These are phyloP conservation scores for Marasmius tenuissimus DNA, from an alignment of 1,284 basidiomycete genomes.

Conservation along the genomic window DNA sequence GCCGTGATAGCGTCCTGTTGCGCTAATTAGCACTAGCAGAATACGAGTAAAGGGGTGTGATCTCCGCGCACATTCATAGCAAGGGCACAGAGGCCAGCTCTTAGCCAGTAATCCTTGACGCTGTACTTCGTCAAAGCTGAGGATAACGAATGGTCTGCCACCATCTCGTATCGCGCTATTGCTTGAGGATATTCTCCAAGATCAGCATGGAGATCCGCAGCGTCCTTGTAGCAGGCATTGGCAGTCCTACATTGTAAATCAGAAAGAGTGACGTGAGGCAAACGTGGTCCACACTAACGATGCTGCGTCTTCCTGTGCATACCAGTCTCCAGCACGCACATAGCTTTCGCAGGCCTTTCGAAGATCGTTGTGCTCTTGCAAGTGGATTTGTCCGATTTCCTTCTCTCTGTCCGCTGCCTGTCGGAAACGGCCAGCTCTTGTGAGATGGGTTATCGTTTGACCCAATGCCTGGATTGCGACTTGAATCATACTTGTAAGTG, in stretches of 20 bases:
- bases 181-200: slow-evolving; percentile 85
- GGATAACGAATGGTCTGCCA: slow-evolving; percentile 83
- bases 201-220: slow-evolving; percentile 92
- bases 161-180: slow-evolving; percentile 87
- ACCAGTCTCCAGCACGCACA: slow-evolving; percentile 96
- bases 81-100: slow-evolving; percentile 85
- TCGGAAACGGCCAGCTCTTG: slow-evolving; percentile 86
- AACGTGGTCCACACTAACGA: slow-evolving; percentile 62
- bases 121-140: slow-evolving; percentile 95
- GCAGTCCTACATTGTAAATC: slow-evolving; percentile 68
- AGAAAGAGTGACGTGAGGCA: slow-evolving; percentile 5
- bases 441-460: slow-evolving; percentile 84
- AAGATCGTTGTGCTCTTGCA: slow-evolving; percentile 76
- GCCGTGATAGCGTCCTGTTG: slow-evolving; percentile 83
- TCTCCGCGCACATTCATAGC: slow-evolving; percentile 87
- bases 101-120: slow-evolving; percentile 97
- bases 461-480: slow-evolving; percentile 91
- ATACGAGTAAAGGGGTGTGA: slow-evolving; percentile 14
- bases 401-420: slow-evolving; percentile 98
- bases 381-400: slow-evolving; percentile 92
- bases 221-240: slow-evolving; percentile 94
- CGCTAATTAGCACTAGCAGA: slow-evolving; percentile 5
- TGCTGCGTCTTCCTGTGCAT: slow-evolving; percentile 92
- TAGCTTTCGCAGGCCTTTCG: slow-evolving; percentile 88
- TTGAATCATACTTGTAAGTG: slow-evolving; percentile 27